These are phyloP conservation scores for Kodamaea anthophila DNA, from an alignment of 1,139 yeast genomes.

Conservation along the genomic window DNA sequence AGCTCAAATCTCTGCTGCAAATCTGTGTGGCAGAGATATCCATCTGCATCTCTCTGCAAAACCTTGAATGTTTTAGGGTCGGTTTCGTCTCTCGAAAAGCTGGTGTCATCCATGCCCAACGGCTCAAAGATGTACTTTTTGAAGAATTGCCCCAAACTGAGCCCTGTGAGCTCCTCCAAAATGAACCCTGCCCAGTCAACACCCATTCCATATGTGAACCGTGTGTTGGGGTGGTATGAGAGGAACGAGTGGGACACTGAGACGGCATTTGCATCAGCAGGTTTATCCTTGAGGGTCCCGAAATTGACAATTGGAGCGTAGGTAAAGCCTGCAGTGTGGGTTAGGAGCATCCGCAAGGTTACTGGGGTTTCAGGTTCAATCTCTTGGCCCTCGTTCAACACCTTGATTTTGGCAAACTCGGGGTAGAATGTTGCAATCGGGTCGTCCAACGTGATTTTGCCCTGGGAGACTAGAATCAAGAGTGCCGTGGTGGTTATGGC, in stretches of 20 bases:
- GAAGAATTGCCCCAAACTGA: slow-evolving; percentile 36
- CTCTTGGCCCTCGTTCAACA: slow-evolving; percentile 2
- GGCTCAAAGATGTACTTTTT: slow-evolving; percentile 37
- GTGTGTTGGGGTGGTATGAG: slow-evolving; percentile 46
- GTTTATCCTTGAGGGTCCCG: slow-evolving; percentile 17
- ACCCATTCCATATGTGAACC: slow-evolving; percentile 46
- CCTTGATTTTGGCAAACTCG: slow-evolving; percentile 35
- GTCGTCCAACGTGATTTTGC: slow-evolving; percentile 35
- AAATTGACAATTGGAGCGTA: slow-evolving; percentile 32
- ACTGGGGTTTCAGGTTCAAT: slow-evolving; percentile 9
- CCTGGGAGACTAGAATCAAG: slow-evolving; percentile 41
- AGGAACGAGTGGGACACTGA: slow-evolving; percentile 12
- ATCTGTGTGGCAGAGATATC: background rate
- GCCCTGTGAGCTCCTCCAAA: slow-evolving; percentile 39
- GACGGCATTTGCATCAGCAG: slow-evolving; percentile 10
- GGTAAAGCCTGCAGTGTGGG: slow-evolving; percentile 48
- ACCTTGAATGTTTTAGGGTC: background rate
- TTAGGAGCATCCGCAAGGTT: slow-evolving; percentile 43
- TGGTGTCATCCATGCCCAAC: slow-evolving; percentile 26
- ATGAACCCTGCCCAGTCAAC: slow-evolving; percentile 50
- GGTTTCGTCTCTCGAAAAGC: slow-evolving; percentile 1
- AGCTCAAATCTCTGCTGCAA: background rate
- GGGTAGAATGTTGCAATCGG: slow-evolving; percentile 28
- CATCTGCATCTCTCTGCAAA: background rate
- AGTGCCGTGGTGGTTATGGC: slow-evolving; percentile 41